Evolutionary conservation across 371 early-diverging fungal species (phyloP), one percentile per base, ranked within the genome.

Genomic region (Nosema granulosis): DNA sequence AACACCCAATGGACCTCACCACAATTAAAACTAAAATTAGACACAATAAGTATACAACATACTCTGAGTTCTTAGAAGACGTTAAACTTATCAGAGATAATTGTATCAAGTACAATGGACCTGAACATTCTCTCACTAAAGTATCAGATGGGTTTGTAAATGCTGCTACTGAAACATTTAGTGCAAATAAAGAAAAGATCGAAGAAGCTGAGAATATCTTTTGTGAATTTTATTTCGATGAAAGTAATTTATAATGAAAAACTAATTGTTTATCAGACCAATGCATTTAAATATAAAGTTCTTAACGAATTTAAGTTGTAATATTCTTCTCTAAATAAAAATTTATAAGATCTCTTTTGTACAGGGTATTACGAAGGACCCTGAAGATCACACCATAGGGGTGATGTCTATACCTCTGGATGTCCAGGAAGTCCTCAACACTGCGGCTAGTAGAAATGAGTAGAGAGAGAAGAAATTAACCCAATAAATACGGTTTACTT

Each of bases 61-160:
- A 67, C 72, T 34, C 20, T 9, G 82, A 76, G 9, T 85, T 85
- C 75, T 22, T 83, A 0, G 67, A 76, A 3, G 87, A 85, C 69
- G 26, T 85, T 1, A 61, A 76, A 57, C 75, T 83, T 1, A 85
- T 86, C 81, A 75, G 61, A 28, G 76, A 68, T 13, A 86, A 86
- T 74, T 86, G 87, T 75, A 70, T 56, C 22, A 74, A 71, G 31
- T 86, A 83, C 72, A 86, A 86, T 77, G 87, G 87, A 0, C 13
- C 68, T 18, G 83, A 75, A 13, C 87, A 86, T 71, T 82, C 82
- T 28, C 63, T 86, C 0, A 85, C 83, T 1, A 83, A 83, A 57
- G 77, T 86, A 34, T 80, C 86, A 22, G 61, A 75, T 12, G 74
- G 75, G 31, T 83, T 86, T 71, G 37, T 68, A 3, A 71, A 77